Evolutionary conservation across 805 yeast genomes (phyloP).

Genomic region (Pichia sporocuriosa): DNA sequence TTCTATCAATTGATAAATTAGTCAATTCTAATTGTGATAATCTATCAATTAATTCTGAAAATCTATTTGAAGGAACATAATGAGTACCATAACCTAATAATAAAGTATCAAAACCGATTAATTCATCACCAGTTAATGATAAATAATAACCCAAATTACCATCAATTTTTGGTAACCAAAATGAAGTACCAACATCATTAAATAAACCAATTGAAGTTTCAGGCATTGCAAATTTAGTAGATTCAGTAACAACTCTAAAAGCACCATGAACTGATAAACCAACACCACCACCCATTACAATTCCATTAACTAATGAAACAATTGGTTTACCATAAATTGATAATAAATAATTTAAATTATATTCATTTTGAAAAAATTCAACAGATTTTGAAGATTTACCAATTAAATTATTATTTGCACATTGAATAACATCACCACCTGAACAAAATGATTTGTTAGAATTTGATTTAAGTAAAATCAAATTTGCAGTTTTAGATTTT

Average conservation of each 20-base stretch:
- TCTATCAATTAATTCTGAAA: conserved; percentile 57
- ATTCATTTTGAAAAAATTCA: conserved; percentile 72
- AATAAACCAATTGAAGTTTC: conserved; percentile 95
- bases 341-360: conserved; percentile 69
- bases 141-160: conserved; percentile 79
- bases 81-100: conserved; percentile 86
- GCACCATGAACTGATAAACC: conserved; percentile 88
- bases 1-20: conserved; percentile 16
- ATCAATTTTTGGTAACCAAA: conserved; percentile 77
- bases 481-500: conserved; percentile 55
- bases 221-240: conserved; percentile 93
- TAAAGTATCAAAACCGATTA: conserved; percentile 76
- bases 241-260: conserved; percentile 88
- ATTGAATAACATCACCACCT: conserved; percentile 90
- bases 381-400: conserved; percentile 44
- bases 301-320: conserved; percentile 82
- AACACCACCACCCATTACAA: conserved; percentile 97
- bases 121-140: conserved; percentile 77
- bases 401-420: conserved; percentile 53
- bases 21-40: conserved; percentile 49
- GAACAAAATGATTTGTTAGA: conserved; percentile 80
- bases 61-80: conserved; percentile 62
- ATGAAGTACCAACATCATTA: conserved; percentile 93
- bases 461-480: conserved; percentile 61
- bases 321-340: conserved; percentile 84